A percentile compares a stretch with the other conserved stretches of the same genome.
These are phyloP conservation scores for Bipolaris cookei DNA, from an alignment of 2,329 filamentous ascomycete species.

Conservation along the genomic window DNA sequence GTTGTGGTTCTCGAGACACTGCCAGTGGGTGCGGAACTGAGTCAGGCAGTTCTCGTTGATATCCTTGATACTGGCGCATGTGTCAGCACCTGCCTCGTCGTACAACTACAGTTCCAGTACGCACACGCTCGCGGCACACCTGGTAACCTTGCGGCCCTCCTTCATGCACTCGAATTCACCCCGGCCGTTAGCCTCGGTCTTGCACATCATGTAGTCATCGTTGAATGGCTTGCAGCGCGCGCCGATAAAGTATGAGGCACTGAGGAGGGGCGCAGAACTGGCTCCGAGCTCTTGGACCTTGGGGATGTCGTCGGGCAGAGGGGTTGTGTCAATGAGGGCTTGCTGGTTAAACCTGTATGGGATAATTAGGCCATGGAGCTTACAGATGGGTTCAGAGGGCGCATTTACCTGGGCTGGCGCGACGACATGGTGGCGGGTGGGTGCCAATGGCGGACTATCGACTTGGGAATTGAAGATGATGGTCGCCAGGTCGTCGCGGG, in stretches of 20 bases:
- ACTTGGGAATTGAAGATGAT: constrained; percentile 35
- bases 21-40: constrained; percentile 92
- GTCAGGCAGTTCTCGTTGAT: constrained; percentile 93
- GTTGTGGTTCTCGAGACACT: constrained; percentile 96
- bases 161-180: constrained; percentile 95
- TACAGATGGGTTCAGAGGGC: constrained; percentile 10
- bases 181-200: constrained; percentile 87
- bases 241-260: constrained; percentile 95
- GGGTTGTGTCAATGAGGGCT: constrained; percentile 92
- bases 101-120: constrained; percentile 9
- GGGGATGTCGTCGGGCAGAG: constrained; percentile 89
- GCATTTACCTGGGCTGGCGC: constrained; percentile 64
- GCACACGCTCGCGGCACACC: constrained; percentile 95
- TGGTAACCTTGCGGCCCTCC: constrained; percentile 94
- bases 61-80: constrained; percentile 75
- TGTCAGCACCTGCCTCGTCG: constrained; percentile 12
- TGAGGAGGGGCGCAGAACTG: constrained; percentile 89
- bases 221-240: constrained; percentile 94
- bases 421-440: constrained; percentile 62
- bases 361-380: constrained; percentile 30
- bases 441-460: constrained; percentile 48
- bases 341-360: constrained; percentile 85
- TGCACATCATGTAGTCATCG: constrained; percentile 99
- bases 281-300: constrained; percentile 92
- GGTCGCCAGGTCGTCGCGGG: constrained; percentile 28